Base-by-base conservation (phyloP, 2,329 filamentous ascomycete genomes). In the Colletotrichum lentis region DNA sequence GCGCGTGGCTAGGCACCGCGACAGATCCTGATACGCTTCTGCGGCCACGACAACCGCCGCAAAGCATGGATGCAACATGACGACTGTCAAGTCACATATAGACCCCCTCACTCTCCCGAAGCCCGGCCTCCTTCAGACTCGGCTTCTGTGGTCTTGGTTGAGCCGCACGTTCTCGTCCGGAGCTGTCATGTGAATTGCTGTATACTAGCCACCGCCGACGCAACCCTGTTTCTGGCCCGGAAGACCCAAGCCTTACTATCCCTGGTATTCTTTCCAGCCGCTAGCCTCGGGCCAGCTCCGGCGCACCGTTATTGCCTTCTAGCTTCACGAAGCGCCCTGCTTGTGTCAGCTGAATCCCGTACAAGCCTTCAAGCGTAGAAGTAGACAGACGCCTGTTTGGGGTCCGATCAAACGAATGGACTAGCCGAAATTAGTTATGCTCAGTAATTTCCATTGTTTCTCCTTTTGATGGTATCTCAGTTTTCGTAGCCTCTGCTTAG, bases 401-500 rank as follows among this genome's bases (percentile, higher is more conserved):
- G 11, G 58, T 18, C 22, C 11, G 35, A 14, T 46, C 22, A 39
- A 35, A 52, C 37, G n/a, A 20, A 16, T 24, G 27, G 22, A n/a
- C 7, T n/a, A 10, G 41, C 47, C 37, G 22, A 20, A 5, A 37
- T 39, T 10, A n/a, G 18, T 20, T 20, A 47, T 43, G 37, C 54
- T 56, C 24, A 47, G 49, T 18, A 49, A 55, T 69, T 56, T 61
- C 50, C 66, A 65, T 69, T 69, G 54, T 69, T 35, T 35, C 63
- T 66, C 53, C 62, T 49, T 58, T 64, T 61, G 47, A 68, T 68
- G 66, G 66, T 69, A 69, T 69, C 66, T 66, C 46, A 61, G n/a
- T 69, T 67, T 44, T 67, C 56, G 56, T 69, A 52, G 50, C 62
- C 49, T 66, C 62, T 41, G 27, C 44, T 39, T 27, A 47, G 64